Percentiles rank a stretch among this genome's conserved stretches.
Conservation (phyloP, 169 alveolate species). For the Eimeria acervulina region DNA sequence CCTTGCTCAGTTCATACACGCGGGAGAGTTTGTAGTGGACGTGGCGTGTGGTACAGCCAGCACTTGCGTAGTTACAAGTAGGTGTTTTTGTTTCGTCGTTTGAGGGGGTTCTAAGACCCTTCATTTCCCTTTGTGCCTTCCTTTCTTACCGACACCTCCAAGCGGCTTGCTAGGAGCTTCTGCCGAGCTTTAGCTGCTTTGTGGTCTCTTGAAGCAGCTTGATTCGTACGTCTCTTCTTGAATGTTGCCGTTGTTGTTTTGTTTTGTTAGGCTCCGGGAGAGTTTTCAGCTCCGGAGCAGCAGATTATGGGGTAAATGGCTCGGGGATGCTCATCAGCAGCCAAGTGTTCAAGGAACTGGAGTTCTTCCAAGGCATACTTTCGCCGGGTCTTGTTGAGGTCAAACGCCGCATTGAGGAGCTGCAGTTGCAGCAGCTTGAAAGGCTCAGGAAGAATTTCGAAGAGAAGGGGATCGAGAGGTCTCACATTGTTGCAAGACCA, state of each 20-base stretch:
- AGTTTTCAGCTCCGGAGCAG: slow-evolving; percentile 72
- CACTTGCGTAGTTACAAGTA: slow-evolving; percentile 73
- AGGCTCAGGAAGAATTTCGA: slow-evolving; percentile 7
- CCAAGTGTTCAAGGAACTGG: slow-evolving; percentile 28
- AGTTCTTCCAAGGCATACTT: slow-evolving; percentile 26
- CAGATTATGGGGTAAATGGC: slow-evolving; percentile 63
- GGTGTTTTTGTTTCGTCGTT: not conserved
- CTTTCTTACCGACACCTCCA: not conserved
- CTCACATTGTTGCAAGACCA: not conserved
- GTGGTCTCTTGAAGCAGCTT: not conserved
- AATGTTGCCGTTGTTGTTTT: not conserved
- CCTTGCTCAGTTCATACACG: slow-evolving; percentile 10
- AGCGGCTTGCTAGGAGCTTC: not conserved
- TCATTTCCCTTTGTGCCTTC: too few species aligned
- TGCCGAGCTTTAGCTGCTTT: not conserved
- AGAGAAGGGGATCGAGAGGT: not conserved
- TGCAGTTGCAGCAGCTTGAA: slow-evolving; percentile 43
- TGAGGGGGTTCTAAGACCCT: too few species aligned
- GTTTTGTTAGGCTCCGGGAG: slow-evolving; percentile 44
- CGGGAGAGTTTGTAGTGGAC: slow-evolving; percentile 76
- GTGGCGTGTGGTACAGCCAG: slow-evolving; percentile 74
- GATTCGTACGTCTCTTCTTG: not conserved
- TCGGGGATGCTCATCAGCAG: slow-evolving; percentile 72
- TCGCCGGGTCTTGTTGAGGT: slow-evolving; percentile 23
- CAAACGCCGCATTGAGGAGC: slow-evolving; percentile 52